phyloP scores from a whole-genome alignment of 331 rosid species.

The Ulmus americana region DNA sequence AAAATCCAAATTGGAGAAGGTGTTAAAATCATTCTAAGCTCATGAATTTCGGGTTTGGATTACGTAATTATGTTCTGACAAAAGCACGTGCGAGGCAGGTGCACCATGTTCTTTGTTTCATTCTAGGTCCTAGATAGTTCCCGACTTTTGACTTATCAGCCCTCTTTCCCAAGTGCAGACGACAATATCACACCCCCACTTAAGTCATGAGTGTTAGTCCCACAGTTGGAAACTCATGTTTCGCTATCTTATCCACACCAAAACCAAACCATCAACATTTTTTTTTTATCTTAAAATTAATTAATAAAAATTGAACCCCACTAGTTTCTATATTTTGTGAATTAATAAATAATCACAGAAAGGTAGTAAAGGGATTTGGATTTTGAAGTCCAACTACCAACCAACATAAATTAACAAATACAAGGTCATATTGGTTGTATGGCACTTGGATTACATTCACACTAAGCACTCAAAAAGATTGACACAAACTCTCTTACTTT shows the following conservation, averaged over 20 bases:
- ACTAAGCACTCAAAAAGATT: background rate
- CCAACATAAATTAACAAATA: background rate
- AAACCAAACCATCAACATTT: background rate
- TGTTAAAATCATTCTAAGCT: background rate
- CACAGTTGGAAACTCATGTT: background rate
- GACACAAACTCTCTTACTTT: too few relatives aligned
- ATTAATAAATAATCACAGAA: background rate
- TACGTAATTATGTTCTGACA: conserved; percentile 5
- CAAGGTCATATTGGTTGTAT: conserved; percentile 3
- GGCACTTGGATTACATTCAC: conserved; percentile 7
- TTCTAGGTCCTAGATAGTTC: conserved; percentile 1
- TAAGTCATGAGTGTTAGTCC: conserved; percentile 7
- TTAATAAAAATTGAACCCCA: background rate
- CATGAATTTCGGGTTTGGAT: background rate
- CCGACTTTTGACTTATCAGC: background rate
- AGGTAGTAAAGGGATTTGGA: background rate
- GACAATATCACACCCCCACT: conserved; percentile 5
- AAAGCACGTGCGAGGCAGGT: conserved; percentile 8
- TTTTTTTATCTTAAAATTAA: background rate
- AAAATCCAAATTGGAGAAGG: conserved; percentile 1
- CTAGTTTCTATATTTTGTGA: background rate
- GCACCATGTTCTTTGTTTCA: conserved; percentile 2
- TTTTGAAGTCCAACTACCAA: conserved; percentile 11
- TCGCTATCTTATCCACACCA: conserved; percentile 3
- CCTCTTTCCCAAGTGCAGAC: conserved; percentile 3